Evolutionary conservation across 1,284 basidiomycete genomes (phyloP).

Genomic region (Cryptococcus sp.): DNA sequence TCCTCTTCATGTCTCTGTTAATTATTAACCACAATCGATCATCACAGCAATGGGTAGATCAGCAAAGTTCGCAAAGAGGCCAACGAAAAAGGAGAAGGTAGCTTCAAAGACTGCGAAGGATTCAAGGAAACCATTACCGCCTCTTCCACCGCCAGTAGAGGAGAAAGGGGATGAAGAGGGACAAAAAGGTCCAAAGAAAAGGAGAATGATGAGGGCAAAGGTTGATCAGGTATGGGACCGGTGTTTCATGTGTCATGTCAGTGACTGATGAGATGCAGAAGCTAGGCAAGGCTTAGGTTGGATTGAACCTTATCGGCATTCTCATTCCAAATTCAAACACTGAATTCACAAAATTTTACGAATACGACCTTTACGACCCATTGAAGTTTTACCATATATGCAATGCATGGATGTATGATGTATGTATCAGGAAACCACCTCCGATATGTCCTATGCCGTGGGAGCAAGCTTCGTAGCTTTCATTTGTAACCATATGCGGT

Average conservation of each 20-base stretch:
- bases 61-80: slow-evolving; percentile 37
- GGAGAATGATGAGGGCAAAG: slow-evolving; percentile 17
- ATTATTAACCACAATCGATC: neutral
- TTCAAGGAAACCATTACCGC: slow-evolving; percentile 18
- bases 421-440: neutral
- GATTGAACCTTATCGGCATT: too few species aligned
- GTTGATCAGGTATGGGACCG: slow-evolving; percentile 14
- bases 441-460: neutral
- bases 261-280: slow-evolving; percentile 4
- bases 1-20: neutral
- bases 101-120: slow-evolving; percentile 30
- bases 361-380: neutral
- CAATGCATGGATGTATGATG: neutral
- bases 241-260: neutral
- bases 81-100: slow-evolving; percentile 33
- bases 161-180: slow-evolving; percentile 4
- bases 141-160: slow-evolving; percentile 8
- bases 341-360: neutral
- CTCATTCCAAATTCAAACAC: neutral
- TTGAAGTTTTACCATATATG: neutral
- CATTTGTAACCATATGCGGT: slow-evolving; percentile 89
- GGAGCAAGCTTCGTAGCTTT: slow-evolving; percentile 61
- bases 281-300: slow-evolving; percentile 6
- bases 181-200: slow-evolving; percentile 10
- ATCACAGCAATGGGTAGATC: slow-evolving; percentile 31